Percentiles rank a stretch among this genome's conserved stretches.
Conservation (phyloP, 345 rosid genomes). For the Syzygium jambos region DNA sequence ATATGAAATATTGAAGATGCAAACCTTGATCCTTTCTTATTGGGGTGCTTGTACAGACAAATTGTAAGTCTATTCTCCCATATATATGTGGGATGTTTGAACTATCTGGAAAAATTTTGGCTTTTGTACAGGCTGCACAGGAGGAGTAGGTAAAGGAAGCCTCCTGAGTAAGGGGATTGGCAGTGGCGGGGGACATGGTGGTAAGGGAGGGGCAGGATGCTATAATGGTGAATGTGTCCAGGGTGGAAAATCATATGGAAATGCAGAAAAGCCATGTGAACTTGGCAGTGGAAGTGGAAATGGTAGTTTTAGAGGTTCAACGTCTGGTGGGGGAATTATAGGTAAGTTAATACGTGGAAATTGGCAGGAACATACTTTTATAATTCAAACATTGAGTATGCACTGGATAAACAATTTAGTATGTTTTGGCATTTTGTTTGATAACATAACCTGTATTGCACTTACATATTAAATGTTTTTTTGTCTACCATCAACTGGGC, state of each 20-base stretch:
- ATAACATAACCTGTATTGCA: neutral
- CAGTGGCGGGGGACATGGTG: conserved; percentile 99
- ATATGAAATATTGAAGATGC: neutral
- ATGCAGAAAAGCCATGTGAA: conserved; percentile 84
- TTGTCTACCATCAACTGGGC: neutral
- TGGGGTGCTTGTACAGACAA: neutral
- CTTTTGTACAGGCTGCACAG: conserved; percentile 70
- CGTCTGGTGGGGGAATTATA: conserved; percentile 93
- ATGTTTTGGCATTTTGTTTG: neutral
- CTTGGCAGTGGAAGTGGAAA: conserved; percentile 99
- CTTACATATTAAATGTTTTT: neutral
- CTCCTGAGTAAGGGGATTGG: conserved; percentile 62
- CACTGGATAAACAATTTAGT: neutral
- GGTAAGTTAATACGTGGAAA: conserved; percentile 30
- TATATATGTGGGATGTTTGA: neutral
- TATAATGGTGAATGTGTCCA: conserved; percentile 44
- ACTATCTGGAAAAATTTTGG: neutral
- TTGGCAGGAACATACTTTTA: neutral
- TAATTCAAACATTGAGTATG: neutral
- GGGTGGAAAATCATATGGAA: conserved; percentile 89
- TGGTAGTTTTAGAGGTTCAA: conserved; percentile 41
- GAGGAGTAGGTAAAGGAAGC: conserved; percentile 85
- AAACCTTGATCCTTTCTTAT: neutral
- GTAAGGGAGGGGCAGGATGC: conserved; percentile 82
- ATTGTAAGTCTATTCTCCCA: neutral